Base-by-base conservation (phyloP, 2,329 filamentous ascomycete genomes). In the Byssoonygena ceratinophila region DNA sequence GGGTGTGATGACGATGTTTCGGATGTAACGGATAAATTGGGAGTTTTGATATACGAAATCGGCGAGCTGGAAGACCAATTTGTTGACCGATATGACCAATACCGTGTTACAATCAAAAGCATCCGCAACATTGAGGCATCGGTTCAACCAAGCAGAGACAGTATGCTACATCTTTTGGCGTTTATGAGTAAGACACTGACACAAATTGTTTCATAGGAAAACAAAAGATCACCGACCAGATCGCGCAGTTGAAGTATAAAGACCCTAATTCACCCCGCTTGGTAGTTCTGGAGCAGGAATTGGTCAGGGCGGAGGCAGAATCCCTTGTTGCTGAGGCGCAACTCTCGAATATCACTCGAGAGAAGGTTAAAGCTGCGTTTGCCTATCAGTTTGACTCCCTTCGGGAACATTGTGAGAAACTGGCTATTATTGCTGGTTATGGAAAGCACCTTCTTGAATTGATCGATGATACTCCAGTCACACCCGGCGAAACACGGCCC, bases 121-220 rank as follows among this genome's bases (percentile, higher is more conserved):
- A 95, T 98, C 66, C 86, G 92, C 64, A 98, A 98, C 74, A 98
- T 98, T 59, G 92, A 98, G 72, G 90, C 91, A 55, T 97, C 91
- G 20, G 92, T 98, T 47, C 92, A 98, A 74, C 92, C 92, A 53
- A 96, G 90, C 76, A 82, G 92, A 74, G 92, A 98, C 73, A 87
- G 92, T 92, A 76, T 74, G 85, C 60, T 18, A 40, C 29, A 39
- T 39, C 37, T 46, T 14, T 25, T 34, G 43, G 4, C 18, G 25
- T 31, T 25, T 32, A 22, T 34, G 8, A 27, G 5, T n/a, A 43
- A 31, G 22, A 34, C 18, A 23, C 37, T 46, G 37, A 45, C 22
- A 18, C 40, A 16, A 44, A 49, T 50, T 32, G 22, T 53, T 31
- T 6, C 29, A 52, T 60, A 94, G 87, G 88, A 71, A 98, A 98